Evolutionary conservation across 805 yeast species (phyloP), one percentile per base, ranked within the genome.

Genomic region (Ogataea minuta): DNA sequence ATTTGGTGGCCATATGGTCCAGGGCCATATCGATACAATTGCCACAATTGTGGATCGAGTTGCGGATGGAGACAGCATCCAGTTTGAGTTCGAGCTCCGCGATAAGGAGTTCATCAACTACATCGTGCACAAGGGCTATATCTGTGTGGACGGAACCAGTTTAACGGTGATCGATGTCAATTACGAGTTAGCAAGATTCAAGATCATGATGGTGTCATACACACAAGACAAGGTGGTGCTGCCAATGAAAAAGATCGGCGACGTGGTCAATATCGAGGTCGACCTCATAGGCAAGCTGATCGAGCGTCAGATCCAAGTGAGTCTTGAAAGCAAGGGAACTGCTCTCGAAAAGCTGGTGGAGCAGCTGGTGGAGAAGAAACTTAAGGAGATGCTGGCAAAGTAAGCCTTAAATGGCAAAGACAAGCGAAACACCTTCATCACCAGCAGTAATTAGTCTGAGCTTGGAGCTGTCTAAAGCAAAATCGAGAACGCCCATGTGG

Each of bases 1-100:
- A 47, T 78, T 90, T 54, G 99, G 99, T 16, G 99, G 99, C 1
- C 99, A 93, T 62, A 77, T 91, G 48, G 99, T 93, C 2, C 99
- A 93, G 56, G 99, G 99, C 5, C 99, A 93, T 66, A 88, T 93
- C 20, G 99, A 93, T 60, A 86, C 96, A 0, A 72, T 82, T 24
- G 96, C 96, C 2, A 62, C 59, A 24, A 82, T 91, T 27, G 71
- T 73, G 2, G 60, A 63, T 0, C 70, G 63, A 19, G 62, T 49
- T 8, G 64, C 74, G 1, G 97, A 90, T 55, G 84, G 79, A 2
- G 86, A 88, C 60, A 81, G 98, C 1, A 67, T 88, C 23, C 70
- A 81, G 3, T 84, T 79, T 59, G 83, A 86, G 3, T 90, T 91
- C 63, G 62, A 77, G 60, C 70, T 88, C 37, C 69, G 84, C 43